These are phyloP conservation scores for Rutstroemia sp. DNA, from an alignment of 2,329 filamentous ascomycete genomes.

Conservation along the genomic window DNA sequence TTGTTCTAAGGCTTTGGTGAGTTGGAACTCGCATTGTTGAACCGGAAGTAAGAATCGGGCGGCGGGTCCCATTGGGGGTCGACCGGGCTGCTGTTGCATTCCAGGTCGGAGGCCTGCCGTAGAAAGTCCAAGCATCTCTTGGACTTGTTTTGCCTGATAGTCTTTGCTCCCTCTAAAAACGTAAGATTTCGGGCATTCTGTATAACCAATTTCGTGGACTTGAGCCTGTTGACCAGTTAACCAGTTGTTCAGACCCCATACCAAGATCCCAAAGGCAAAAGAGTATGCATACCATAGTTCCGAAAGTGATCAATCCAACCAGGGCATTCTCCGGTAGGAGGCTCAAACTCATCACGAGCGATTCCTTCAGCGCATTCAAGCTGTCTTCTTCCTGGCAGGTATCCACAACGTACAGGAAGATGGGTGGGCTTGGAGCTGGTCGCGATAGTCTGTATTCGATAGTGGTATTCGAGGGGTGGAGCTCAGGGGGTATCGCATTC, in stretches of 20 bases:
- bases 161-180: conserved; percentile 98
- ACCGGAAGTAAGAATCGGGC: conserved; percentile 90
- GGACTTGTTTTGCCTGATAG: conserved; percentile 96
- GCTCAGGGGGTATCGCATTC: conserved; percentile 74
- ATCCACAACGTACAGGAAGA: conserved; percentile 83
- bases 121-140: conserved; percentile 91
- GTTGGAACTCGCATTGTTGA: conserved; percentile 91
- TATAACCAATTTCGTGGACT: conserved; percentile 97
- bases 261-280: not conserved
- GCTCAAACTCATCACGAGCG: conserved; percentile 77
- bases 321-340: conserved; percentile 74
- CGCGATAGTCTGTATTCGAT: conserved; percentile 79
- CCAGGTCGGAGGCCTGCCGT: conserved; percentile 67
- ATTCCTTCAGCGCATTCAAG: conserved; percentile 75
- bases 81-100: conserved; percentile 60
- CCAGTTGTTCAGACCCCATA: not conserved
- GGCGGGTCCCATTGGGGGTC: conserved; percentile 71
- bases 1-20: conserved; percentile 92
- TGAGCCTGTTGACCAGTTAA: conserved; percentile 55
- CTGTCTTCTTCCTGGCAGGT: conserved; percentile 86
- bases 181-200: conserved; percentile 96
- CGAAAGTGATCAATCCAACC: conserved; percentile 78
- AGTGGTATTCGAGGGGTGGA: conserved; percentile 77
- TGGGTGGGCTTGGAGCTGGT: conserved; percentile 77
- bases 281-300: conserved; percentile 70